Conservation (phyloP, 768 basidiomycete genomes). For the Leccinum obscurum region DNA sequence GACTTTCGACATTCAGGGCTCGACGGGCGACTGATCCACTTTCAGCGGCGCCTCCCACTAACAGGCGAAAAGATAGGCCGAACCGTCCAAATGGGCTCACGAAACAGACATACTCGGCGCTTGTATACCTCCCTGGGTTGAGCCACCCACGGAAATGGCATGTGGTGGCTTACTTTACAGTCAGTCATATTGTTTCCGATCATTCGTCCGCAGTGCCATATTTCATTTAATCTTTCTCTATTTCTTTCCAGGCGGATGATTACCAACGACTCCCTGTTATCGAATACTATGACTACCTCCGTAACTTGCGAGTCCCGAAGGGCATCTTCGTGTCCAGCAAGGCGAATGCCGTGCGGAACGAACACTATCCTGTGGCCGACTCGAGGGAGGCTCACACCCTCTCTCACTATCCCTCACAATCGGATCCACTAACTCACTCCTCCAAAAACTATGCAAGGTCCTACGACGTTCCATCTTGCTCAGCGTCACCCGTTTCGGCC, state of each 20-base stretch:
- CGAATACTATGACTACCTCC: constrained; percentile 74
- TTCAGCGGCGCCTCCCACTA: constrained; percentile 55
- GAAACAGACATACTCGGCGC: constrained; percentile 83
- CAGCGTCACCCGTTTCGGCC: constrained; percentile 18
- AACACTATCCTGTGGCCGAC: constrained; percentile 22
- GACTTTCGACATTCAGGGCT: constrained; percentile 41
- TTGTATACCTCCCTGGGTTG: constrained; percentile 62
- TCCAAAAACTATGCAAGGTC: constrained; percentile 9
- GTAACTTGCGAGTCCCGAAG: constrained; percentile 62
- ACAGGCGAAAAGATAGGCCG: constrained; percentile 73
- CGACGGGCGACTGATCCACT: constrained; percentile 61
- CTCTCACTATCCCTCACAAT: constrained; percentile 12
- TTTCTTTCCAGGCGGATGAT: constrained; percentile 54
- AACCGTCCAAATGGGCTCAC: constrained; percentile 80
- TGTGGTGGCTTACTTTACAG: constrained; percentile 80
- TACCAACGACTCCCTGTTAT: constrained; percentile 69
- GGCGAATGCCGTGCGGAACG: constrained; percentile 36
- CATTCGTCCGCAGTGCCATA: not conserved
- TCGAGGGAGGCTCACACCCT: constrained; percentile 18
- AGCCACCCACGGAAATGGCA: constrained; percentile 74
- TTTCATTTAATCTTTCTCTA: constrained; percentile 12
- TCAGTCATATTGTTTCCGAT: constrained; percentile 34
- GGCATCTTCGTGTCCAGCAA: constrained; percentile 77
- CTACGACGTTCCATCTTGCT: constrained; percentile 14
- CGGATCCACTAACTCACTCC: constrained; percentile 4